Conservation (phyloP, 2,329 filamentous ascomycete species). For the Penicillium psychrosexuale region DNA sequence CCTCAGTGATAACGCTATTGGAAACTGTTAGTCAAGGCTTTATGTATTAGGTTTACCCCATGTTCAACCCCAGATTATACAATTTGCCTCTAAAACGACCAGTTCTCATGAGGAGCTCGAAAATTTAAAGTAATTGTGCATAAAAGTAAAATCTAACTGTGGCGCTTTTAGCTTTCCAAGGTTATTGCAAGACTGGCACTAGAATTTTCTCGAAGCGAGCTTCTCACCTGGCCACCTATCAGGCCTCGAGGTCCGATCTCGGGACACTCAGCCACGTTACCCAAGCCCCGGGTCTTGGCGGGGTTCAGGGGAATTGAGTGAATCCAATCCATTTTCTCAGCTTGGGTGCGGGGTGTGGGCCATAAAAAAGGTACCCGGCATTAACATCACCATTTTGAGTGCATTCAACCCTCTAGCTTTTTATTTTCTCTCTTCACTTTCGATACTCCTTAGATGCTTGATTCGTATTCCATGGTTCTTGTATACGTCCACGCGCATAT, state of each 20-base stretch:
- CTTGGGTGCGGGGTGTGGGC: background rate
- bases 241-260: background rate
- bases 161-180: background rate
- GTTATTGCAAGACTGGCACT: background rate
- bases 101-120: too few species aligned
- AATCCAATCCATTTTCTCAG: background rate
- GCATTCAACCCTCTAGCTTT: background rate
- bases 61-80: background rate
- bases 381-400: background rate
- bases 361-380: background rate
- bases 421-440: background rate
- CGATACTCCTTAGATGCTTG: too few species aligned
- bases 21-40: constrained; percentile 4
- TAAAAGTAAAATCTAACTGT: background rate
- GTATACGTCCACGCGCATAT: too few species aligned
- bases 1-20: background rate
- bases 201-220: constrained; percentile 7
- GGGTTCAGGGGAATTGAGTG: background rate
- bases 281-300: background rate
- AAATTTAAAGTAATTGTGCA: background rate
- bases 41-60: background rate
- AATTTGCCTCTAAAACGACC: background rate
- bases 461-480: too few species aligned
- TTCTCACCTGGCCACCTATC: background rate
- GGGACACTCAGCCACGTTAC: background rate